A percentile compares a stretch with the other conserved stretches of the same genome.
These are phyloP conservation scores for Tetrapisispora taiwanensis DNA, from an alignment of 805 yeast species.

Conservation along the genomic window DNA sequence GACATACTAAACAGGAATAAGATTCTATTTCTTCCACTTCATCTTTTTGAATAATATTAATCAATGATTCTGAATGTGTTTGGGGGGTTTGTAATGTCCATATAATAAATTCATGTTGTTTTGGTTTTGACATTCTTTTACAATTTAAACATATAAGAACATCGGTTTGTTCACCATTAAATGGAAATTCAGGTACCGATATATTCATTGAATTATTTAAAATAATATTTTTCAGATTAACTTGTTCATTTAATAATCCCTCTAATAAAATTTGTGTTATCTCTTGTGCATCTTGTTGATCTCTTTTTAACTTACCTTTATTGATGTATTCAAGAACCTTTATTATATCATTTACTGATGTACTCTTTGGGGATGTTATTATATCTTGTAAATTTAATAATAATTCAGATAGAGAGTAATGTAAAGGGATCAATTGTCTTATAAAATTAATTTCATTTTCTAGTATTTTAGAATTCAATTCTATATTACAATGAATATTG, in stretches of 20 bases:
- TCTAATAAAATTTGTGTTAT: slow-evolving; percentile 73
- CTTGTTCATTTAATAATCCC: slow-evolving; percentile 59
- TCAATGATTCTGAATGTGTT: slow-evolving; percentile 35
- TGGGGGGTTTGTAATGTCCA: slow-evolving; percentile 70
- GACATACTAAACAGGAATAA: slow-evolving; percentile 72
- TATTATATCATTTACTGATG: slow-evolving; percentile 72
- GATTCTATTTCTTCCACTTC: slow-evolving; percentile 64
- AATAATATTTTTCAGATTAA: slow-evolving; percentile 15
- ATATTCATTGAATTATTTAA: slow-evolving; percentile 3
- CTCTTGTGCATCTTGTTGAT: slow-evolving; percentile 95
- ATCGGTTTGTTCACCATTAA: slow-evolving; percentile 55
- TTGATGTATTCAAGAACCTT: slow-evolving; percentile 63
- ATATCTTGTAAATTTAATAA: slow-evolving; percentile 54
- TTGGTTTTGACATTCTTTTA: slow-evolving; percentile 47
- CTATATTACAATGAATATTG: background rate
- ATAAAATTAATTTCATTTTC: background rate
- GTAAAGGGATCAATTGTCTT: slow-evolving; percentile 36
- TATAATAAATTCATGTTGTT: slow-evolving; percentile 53
- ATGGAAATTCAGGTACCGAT: slow-evolving; percentile 59
- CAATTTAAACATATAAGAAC: slow-evolving; percentile 66
- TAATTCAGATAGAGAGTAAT: slow-evolving; percentile 44
- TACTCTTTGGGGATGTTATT: slow-evolving; percentile 39
- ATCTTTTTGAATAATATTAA: slow-evolving; percentile 44
- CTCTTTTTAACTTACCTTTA: slow-evolving; percentile 61
- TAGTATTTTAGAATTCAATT: background rate